Conservation (phyloP, 139 green algal genomes). For the Tetraselmis striata region DNA sequence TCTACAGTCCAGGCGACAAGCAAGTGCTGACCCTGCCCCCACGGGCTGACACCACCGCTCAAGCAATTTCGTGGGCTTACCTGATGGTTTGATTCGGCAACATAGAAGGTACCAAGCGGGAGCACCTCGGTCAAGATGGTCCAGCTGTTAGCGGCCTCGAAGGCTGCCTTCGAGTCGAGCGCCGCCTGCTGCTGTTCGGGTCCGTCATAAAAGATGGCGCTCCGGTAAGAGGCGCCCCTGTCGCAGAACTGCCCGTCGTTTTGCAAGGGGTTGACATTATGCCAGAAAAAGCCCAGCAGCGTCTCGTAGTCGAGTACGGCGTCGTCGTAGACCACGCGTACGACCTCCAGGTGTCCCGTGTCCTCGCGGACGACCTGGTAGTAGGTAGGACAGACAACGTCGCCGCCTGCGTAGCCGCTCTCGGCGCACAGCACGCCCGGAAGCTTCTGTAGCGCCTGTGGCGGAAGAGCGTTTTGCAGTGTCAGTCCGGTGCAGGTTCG, state of each 20-base stretch:
- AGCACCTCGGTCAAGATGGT: background rate
- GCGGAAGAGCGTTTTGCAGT: no score
- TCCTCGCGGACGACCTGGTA: background rate
- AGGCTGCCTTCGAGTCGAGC: background rate
- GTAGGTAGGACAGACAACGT: constrained; percentile 6
- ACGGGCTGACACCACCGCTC: no score
- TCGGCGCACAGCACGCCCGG: background rate
- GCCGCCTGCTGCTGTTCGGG: constrained; percentile 9
- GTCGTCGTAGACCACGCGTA: constrained; percentile 7
- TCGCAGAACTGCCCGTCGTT: constrained; percentile 17
- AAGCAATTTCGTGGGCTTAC: no score
- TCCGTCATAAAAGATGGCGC: constrained; percentile 11
- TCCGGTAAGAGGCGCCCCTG: background rate
- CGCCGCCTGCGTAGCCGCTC: constrained; percentile 10
- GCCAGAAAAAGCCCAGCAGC: constrained; percentile 11
- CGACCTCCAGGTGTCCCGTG: constrained; percentile 6
- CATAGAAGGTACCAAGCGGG: background rate
- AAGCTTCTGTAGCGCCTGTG: constrained; percentile 5
- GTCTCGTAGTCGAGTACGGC: constrained; percentile 5
- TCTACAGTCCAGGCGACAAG: no score
- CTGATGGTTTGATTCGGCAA: background rate
- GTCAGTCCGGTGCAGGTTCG: no score
- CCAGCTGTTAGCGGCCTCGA: background rate
- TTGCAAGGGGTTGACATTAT: constrained; percentile 8
- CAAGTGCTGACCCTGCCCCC: no score